Base-by-base conservation (phyloP, 1,139 yeast species). In the Wickerhamiella pararugosa region DNA sequence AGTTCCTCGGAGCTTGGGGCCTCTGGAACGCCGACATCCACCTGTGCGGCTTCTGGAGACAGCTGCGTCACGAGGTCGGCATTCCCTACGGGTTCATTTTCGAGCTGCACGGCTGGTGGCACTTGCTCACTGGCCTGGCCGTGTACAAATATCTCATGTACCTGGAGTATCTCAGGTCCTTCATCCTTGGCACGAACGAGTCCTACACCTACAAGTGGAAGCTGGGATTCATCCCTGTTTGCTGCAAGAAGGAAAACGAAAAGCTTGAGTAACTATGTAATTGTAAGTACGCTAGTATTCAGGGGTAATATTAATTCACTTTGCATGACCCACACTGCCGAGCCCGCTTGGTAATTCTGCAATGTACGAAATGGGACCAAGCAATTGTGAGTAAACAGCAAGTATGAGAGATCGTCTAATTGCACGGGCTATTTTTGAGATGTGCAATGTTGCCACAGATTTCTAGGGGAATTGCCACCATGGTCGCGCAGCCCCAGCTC, bases 41-140 rank as follows among this genome's bases (percentile, higher is more conserved):
- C 54, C 69, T 79, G 43, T 90, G 98, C 58, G 57, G 68, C n/a
- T 59, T 62, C 32, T 77, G 84, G 62, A 71, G 80, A 41, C 50
- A 62, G 6, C 58, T 75, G 34, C 73, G 97, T 58, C 72, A 94
- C 49, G 52, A 61, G 2, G 54, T 76, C n/a, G 94, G 94, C 2
- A 71, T 86, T 66, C 97, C 97, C 1, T 73, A 80, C 45, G 98
- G 98, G 1, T 73, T 84, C 49, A 51, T 90, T 7, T 67, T 90
- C 33, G 98, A 90, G 58, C 81, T 94, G 30, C 98, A 90, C 57
- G 95, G 94, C 11, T 90, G 97, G 97, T 90, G 98, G 98, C 98
- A 90, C 29, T 41, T 54, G 25, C 46, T 59, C 40, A 60, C 63
- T 28, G 62, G 63, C 4, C 48, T 51, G 11, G 63, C 62, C 67